phyloP scores from a whole-genome alignment of 345 rosid species.

The Lumnitzera littorea region DNA sequence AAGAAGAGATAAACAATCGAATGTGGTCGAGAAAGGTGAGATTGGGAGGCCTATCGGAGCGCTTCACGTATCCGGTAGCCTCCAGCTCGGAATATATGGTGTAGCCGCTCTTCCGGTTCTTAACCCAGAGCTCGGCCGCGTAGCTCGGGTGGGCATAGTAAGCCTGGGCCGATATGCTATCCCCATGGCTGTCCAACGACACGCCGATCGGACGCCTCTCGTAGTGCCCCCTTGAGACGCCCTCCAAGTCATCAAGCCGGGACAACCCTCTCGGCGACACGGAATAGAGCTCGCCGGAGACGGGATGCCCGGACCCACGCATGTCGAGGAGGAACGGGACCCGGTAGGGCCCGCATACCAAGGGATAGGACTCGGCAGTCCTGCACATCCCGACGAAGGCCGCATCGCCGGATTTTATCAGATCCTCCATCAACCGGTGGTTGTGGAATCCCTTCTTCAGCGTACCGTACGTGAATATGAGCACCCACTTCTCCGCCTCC shows the following conservation, averaged over 20 bases:
- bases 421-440: constrained; percentile 58
- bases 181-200: background rate
- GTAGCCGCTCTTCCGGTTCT: constrained; percentile 37
- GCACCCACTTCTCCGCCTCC: background rate
- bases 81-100: constrained; percentile 47
- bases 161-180: constrained; percentile 29
- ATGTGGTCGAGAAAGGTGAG: constrained; percentile 67
- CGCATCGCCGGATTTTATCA: constrained; percentile 63
- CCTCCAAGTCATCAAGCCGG: constrained; percentile 73
- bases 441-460: constrained; percentile 71
- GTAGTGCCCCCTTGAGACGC: constrained; percentile 59
- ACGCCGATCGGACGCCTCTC: constrained; percentile 31
- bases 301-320: constrained; percentile 48
- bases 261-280: constrained; percentile 46
- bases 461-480: constrained; percentile 78
- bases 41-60: constrained; percentile 61
- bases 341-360: constrained; percentile 78
- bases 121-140: constrained; percentile 55
- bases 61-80: constrained; percentile 60
- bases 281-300: constrained; percentile 72
- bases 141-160: constrained; percentile 60
- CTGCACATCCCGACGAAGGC: constrained; percentile 44
- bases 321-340: constrained; percentile 85
- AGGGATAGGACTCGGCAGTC: constrained; percentile 44
- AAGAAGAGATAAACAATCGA: constrained; percentile 47